phyloP scores from a whole-genome alignment of 345 rosid species.

The Salix koriyanagi region DNA sequence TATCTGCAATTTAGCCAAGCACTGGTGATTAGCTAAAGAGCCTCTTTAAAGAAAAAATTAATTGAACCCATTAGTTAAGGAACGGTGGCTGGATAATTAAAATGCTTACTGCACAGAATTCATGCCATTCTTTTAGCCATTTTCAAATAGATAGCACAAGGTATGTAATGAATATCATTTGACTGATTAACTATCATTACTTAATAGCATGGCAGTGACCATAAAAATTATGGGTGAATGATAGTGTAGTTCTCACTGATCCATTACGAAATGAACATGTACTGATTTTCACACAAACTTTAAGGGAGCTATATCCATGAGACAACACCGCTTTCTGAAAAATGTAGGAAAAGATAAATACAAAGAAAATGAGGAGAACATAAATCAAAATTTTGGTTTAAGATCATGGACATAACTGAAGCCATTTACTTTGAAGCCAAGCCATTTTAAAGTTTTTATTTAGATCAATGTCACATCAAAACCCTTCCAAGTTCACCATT shows the following conservation, averaged over 20 bases:
- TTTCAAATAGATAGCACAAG: neutral
- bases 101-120: neutral
- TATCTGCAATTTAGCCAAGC: conserved; percentile 31
- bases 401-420: neutral
- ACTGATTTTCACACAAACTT: neutral
- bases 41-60: neutral
- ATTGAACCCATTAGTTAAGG: neutral
- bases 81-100: neutral
- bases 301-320: neutral
- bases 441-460: neutral
- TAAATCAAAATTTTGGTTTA: neutral
- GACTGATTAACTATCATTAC: neutral
- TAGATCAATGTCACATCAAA: neutral
- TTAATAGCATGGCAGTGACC: neutral
- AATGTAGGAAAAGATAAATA: neutral
- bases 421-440: neutral
- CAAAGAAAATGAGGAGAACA: neutral
- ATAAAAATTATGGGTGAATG: neutral
- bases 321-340: neutral
- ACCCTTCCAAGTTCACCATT: neutral
- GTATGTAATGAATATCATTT: neutral
- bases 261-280: neutral
- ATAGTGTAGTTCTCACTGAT: neutral
- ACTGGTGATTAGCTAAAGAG: neutral
- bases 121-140: neutral